Evolutionary conservation across 768 basidiomycete genomes (phyloP), one percentile per base, ranked within the genome.

Genomic region (Tulasnella sp.): DNA sequence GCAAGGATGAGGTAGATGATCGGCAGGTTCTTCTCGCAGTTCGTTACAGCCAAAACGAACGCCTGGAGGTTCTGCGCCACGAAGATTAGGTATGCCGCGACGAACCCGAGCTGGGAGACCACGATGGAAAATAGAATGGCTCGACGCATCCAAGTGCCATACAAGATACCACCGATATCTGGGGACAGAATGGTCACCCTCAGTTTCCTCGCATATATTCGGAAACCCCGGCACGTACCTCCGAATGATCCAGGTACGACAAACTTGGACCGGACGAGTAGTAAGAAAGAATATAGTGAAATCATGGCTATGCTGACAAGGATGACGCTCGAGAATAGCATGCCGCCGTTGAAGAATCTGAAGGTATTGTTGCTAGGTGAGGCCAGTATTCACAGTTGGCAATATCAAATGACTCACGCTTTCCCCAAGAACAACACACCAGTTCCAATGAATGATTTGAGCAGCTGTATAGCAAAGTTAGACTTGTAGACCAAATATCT

Each of bases 351-450:
- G 74, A 82, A 84, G 74, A 99, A 99, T 53, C 91, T 92, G 55
- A 1, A 38, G 15, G n/a, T 15, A 9, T 60, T 50, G 45, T 19
- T 31, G 38, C 11, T 41, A 42, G 30, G 27, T 65, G 22, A 64
- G 53, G 2, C 25, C 61, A 3, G 21, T 45, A 22, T 21, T 22
- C 27, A 12, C 2, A 42, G 61, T 9, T 12, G 44, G 57, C 2
- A 50, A 19, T 42, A 52, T 31, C 29, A 17, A 12, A 21, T 22
- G 2, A 72, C 87, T 66, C 70, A 92, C 86, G 84, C 96, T 73
- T 90, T 94, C 53, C 92, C 96, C 25, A 99, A 78, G 74, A 99
- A 98, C 34, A 99, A 70, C 9, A 99, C 86, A 15, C 94, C 94
- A 12, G 94, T 97, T 21, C 94, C 94, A 49, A 98, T 83, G 66